Evolutionary conservation across 352 stramenopile genomes (phyloP).

Genomic region (Aphanomyces euteiches): DNA sequence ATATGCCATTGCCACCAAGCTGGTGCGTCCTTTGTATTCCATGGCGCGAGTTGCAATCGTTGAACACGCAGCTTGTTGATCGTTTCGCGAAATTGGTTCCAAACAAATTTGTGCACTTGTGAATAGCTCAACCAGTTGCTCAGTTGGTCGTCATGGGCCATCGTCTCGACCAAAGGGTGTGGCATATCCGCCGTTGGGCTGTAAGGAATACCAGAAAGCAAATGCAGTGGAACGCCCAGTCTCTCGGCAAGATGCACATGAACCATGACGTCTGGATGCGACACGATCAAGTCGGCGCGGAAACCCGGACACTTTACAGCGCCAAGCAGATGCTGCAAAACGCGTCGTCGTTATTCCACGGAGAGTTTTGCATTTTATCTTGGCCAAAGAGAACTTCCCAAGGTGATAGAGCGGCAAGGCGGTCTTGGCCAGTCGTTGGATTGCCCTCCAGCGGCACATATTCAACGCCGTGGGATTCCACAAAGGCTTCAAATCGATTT

Average conservation of each 20-base stretch:
- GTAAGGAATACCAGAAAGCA: conserved; percentile 21
- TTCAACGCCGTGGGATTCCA: conserved; percentile 56
- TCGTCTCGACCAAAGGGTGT: conserved; percentile 40
- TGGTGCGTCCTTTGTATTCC: not conserved
- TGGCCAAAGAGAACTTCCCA: not conserved
- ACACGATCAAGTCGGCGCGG: too few species aligned
- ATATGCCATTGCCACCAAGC: conserved; percentile 42
- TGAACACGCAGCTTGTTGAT: not conserved
- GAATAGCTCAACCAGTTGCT: not conserved
- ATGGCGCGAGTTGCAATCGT: not conserved
- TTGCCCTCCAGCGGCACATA: conserved; percentile 66
- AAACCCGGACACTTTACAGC: too few species aligned
- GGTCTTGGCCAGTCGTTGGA: conserved; percentile 45
- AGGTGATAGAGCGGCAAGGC: conserved; percentile 33
- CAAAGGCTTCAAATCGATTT: conserved; percentile 58
- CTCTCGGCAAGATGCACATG: not conserved
- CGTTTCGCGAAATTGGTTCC: not conserved
- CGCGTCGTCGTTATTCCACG: too few species aligned
- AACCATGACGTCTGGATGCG: not conserved
- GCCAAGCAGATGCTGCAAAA: too few species aligned
- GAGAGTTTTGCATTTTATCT: too few species aligned
- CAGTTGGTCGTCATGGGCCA: not conserved
- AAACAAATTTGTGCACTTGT: not conserved
- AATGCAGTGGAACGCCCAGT: not conserved
- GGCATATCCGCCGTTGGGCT: conserved; percentile 59